Evolutionary conservation across 257 asterid species (phyloP), one percentile per base, ranked within the genome.

Genomic region (Nemophila menziesii): DNA sequence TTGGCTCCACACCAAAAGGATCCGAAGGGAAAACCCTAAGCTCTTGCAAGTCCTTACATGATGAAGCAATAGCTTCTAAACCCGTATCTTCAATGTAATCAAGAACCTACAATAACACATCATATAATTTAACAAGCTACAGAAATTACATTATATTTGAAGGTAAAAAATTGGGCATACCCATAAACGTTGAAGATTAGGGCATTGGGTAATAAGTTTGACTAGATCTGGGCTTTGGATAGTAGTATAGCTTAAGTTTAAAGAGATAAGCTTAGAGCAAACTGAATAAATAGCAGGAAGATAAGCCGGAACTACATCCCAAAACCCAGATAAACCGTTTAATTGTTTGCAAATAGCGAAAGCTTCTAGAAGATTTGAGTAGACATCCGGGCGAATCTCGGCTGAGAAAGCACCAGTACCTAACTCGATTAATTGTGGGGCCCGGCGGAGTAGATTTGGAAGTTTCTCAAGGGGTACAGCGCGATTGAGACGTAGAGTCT

Each of bases 1-100:
- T 74, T n/a, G 82, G 79, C 38, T 80, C 98, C 14, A 70, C 85
- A 39, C 69, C 92, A 39, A 52, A 84, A 9, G 95, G 98, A 21
- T 84, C 95, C 0, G 98, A 89, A 18, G 95, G 98, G 48, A 89
- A 89, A n/a, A 89, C 98, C 45, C 98, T 59, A 29, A 89, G 82
- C 44, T 84, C 98, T 26, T 69, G 84, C 47, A 89, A 72, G 62
- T 75, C 82, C 69, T 84, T 89, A 71, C 98, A 89, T 34, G 87
- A 65, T 24, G 77, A 48, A 3, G 95, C 82, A 39, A 89, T 59
- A 29, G 72, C 71, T 50, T 84, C 92, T 5, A 89, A 86, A 39
- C 97, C 97, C 43, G 49, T 23, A 65, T 89, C 98, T 68, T 89
- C 98, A 14, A 89, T 84, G 71, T 73, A 72, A 64, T 89, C 98